phyloP scores from a whole-genome alignment of 148 eudicot genomes.

The Polygonum maritimum region DNA sequence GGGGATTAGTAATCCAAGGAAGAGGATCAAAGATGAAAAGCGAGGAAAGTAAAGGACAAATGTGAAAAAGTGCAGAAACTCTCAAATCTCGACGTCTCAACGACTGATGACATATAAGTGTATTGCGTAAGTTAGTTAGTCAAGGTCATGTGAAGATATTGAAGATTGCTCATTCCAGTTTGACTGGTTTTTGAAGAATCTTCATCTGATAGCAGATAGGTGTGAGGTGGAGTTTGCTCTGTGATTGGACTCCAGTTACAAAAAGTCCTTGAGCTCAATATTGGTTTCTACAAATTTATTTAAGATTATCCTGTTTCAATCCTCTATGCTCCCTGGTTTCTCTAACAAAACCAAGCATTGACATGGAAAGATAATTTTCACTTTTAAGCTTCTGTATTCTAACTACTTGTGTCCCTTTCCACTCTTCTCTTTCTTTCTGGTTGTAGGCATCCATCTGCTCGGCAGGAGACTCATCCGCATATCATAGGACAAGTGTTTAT shows the following conservation, averaged over 20 bases:
- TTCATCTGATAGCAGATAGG: neutral
- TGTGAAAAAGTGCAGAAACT: neutral
- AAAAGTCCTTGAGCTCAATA: neutral
- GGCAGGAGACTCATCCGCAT: constrained; percentile 9
- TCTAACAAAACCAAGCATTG: neutral
- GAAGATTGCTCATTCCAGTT: neutral
- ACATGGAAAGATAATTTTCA: neutral
- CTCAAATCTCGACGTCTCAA: neutral
- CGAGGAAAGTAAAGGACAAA: neutral
- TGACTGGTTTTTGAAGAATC: neutral
- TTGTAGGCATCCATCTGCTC: constrained; percentile 8
- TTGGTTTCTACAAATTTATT: neutral
- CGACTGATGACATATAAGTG: neutral
- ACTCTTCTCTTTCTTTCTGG: neutral
- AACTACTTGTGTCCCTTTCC: neutral
- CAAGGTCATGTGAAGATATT: neutral
- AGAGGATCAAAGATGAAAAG: neutral
- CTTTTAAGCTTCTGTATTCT: neutral
- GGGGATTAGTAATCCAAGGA: neutral
- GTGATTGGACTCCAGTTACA: neutral
- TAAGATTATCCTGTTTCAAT: neutral
- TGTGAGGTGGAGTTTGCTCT: neutral
- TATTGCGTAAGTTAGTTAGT: neutral
- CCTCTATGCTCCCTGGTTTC: neutral
- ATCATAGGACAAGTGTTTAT: constrained; percentile 11